phyloP scores from a whole-genome alignment of 257 asterid species.

The Perilla frutescens region DNA sequence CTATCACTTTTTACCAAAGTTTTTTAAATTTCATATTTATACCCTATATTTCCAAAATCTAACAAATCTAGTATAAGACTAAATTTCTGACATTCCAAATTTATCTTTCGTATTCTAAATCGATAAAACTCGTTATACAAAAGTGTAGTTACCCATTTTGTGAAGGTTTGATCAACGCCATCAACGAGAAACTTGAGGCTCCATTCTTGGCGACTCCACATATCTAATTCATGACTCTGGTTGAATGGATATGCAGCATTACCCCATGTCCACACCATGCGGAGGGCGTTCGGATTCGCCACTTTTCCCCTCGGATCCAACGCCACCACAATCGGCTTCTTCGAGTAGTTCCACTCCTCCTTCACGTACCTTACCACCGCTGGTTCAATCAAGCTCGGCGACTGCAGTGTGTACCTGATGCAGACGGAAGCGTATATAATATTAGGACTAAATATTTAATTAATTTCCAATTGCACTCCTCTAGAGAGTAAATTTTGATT shows the following conservation, averaged over 20 bases:
- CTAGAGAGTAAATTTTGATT: too few species aligned
- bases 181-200: background rate
- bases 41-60: too few species aligned
- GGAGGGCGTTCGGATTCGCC: background rate
- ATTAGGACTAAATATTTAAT: too few species aligned
- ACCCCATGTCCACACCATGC: constrained; percentile 7
- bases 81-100: too few species aligned
- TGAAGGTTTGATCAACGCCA: background rate
- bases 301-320: background rate
- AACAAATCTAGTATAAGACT: too few species aligned
- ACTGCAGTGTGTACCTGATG: background rate
- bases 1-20: too few species aligned
- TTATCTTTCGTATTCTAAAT: too few species aligned
- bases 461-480: background rate
- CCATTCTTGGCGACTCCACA: background rate
- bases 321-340: background rate
- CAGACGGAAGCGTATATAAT: too few species aligned
- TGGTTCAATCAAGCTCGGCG: background rate
- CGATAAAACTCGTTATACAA: too few species aligned
- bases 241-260: background rate
- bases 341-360: background rate
- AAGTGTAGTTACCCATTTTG: background rate
- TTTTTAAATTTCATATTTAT: too few species aligned
- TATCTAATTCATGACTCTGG: background rate
- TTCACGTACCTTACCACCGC: background rate